Evolutionary conservation across 352 stramenopile genomes (phyloP).

Genomic region (Pythium vanterpoolii): DNA sequence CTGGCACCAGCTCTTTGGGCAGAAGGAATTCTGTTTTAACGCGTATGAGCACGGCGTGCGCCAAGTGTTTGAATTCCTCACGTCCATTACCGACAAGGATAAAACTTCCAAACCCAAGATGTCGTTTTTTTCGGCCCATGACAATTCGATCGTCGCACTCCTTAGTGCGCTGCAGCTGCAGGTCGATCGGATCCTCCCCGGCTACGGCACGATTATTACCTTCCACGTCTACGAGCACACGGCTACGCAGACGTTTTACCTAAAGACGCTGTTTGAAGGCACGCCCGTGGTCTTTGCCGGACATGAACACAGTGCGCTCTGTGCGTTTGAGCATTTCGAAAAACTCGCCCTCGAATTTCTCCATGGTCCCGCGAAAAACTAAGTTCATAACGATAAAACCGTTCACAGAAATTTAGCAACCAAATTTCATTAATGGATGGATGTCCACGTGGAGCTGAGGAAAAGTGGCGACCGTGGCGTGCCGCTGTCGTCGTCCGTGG

Average conservation of each 20-base stretch:
- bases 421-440: conserved; percentile 3
- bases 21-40: conserved; percentile 52
- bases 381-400: neutral
- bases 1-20: conserved; percentile 72
- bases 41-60: conserved; percentile 63
- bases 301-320: conserved; percentile 48
- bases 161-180: conserved; percentile 66
- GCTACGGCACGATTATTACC: conserved; percentile 67
- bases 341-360: conserved; percentile 50
- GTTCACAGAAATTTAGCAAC: neutral
- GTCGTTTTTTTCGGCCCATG: conserved; percentile 82
- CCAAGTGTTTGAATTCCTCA: conserved; percentile 52
- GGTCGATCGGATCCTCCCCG: conserved; percentile 45
- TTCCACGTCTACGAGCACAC: conserved; percentile 69
- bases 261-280: conserved; percentile 64
- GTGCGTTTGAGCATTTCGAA: conserved; percentile 67
- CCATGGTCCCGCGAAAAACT: neutral
- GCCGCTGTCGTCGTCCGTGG: conserved; percentile 20
- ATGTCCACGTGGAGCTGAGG: conserved; percentile 25
- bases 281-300: conserved; percentile 45
- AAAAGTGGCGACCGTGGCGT: conserved; percentile 22
- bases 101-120: conserved; percentile 30
- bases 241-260: conserved; percentile 39
- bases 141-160: conserved; percentile 83
- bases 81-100: conserved; percentile 2